Base-by-base conservation (phyloP, 2,329 filamentous ascomycete species). In the Penicillium sp. region DNA sequence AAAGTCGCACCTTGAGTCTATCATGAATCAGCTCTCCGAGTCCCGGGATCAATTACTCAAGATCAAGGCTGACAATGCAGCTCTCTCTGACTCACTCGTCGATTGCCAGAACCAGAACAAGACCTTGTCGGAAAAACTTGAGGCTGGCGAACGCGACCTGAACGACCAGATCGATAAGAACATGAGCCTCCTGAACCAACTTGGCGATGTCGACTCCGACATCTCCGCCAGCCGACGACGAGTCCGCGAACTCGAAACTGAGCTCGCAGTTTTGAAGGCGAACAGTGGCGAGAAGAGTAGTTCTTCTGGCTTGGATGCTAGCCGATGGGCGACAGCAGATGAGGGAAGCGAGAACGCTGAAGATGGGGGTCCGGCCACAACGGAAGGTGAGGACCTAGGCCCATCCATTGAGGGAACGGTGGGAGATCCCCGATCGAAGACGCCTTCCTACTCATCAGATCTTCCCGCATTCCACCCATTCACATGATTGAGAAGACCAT, bases 1-100 rank as follows among this genome's bases (percentile, higher is more conserved):
- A 52, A 82, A 83, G 73, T 82, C 83, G 66, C 80, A 88, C 41
- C 72, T 86, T 45, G 86, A 85, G 72, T 75, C 75, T 12, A 77
- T 85, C 33, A 81, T 82, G 72, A 82, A 83, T 66, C 63, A 72
- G 43, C 62, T 71, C 9, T 56, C 63, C 19, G 58, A 62, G n/a
- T 59, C 63, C 14, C 62, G 66, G 27, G 64, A 69, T n/a, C 64
- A 71, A 46, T 45, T 70, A 38, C 49, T 57, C 2, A 48, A 65
- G 30, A 53, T 66, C n/a, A 64, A 65, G 59, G 55, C 49, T 36
- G 63, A 67, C 47, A 58, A 68, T 40, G 60, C 63, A 14, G 53
- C 64, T 6, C 51, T 61, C 13, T 62, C 58, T 33, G 50, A 59
- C 45, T 66, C 71, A 45, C 56, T 73, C 3, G 64, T 70, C 28